Evolutionary conservation across 805 yeast genomes (phyloP), one percentile per base, ranked within the genome.

Genomic region (Kurtzmaniella fragi): DNA sequence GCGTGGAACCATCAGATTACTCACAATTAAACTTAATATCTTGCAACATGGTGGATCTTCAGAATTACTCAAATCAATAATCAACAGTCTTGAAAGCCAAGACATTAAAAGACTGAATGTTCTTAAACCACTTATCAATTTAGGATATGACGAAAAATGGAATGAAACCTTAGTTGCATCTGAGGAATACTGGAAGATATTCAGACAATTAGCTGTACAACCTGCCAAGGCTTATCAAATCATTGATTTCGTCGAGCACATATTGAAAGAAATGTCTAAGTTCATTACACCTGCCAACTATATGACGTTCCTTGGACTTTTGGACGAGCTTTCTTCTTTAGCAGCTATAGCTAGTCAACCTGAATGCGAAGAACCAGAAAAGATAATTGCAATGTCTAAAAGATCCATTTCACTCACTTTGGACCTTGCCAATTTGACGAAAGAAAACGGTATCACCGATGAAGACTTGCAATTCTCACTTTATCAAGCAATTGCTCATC

Each of bases 401-500:
- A 71, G 70, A 45, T 81, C 90, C 1, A 76, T 85, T 34, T 61
- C 72, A 13, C 67, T 83, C 43, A 84, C 95, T 0, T 56, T 78
- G 7, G 70, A 70, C 3, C 59, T 84, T 20, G 56, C 62, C 4
- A 47, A 69, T 17, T 52, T 70, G 12, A 54, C 55, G 8, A 45
- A 57, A 5, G 49, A 55, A 11, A 54, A 57, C 3, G 31, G 16
- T 3, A 69, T 71, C 43, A 50, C 61, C n/a, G 61, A 57, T 4
- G 53, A 60, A 37, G 64, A 60, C 35, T 39, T 63, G 15, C 66
- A 78, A 48, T 75, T 73, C 46, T 83, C 95, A 1, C 66, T 86
- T 43, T 69, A 84, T 23, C 91, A 87, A 54, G 95, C 95, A 0
- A 68, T 89, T 39, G 88, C 93, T 0, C 91, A 84, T 52, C 96